Evolutionary conservation across 768 basidiomycete genomes (phyloP), one percentile per base, ranked within the genome.

Genomic region (Pholiota molesta): DNA sequence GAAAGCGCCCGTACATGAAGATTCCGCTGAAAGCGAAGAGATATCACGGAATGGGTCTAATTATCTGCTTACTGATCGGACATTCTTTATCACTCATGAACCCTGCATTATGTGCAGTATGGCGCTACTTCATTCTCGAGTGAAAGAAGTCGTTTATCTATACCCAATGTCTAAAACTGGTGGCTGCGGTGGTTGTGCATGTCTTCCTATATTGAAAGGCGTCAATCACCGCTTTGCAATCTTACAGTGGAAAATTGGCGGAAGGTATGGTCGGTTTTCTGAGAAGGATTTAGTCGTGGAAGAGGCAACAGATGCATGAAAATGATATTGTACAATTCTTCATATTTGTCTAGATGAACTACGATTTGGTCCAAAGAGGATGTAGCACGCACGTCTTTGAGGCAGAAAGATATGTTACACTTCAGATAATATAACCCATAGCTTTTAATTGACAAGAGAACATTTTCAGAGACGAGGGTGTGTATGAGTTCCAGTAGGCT

Each of bases 21-120:
- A 49, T 23, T 60, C 66, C 31, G 28, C 59, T 47, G 63, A 66
- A 29, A 33, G 29, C 33, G 60, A 21, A 8, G 76, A 71, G 8
- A 64, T 62, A 23, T 42, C 62, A 42, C 73, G 68, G 58, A 94
- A 92, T 66, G 90, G 92, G 14, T 77, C 88, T 1, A 89, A 91
- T 69, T 99, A 99, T 74, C 88, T 98, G 47, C 81, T 99, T 26
- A 98, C 95, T 0, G 87, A 88, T 2, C 83, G 88, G 17, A 86
- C 88, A 1, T 79, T 98, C 26, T 99, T 99, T 78, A 86, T 87
- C 57, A 94, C 94, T 10, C 97, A 99, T 75, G 97, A 99, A 68
- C 97, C 97, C 0, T 99, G 97, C 68, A 84, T 99, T 60, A 95
- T 99, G 94, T 99, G 97, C 73, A 86, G 89, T 68, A 99, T 99